Conservation (phyloP, 352 stramenopile genomes). For the Globisporangium takayamanum region DNA sequence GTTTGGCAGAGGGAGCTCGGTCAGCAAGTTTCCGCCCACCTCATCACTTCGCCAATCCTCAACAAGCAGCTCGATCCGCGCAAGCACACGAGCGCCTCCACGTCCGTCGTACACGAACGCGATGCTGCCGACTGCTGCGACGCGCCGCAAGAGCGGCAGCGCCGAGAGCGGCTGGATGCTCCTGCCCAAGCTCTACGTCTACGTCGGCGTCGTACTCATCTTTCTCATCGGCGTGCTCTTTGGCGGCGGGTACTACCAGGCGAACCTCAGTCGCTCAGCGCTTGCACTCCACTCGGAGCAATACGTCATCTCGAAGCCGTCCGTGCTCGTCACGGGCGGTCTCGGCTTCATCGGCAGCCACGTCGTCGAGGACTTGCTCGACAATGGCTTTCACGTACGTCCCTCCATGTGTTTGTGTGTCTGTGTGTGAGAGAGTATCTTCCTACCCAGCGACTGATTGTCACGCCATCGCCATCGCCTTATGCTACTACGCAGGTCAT, state of each 20-base stretch:
- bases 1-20: too few species aligned
- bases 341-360: constrained; percentile 84
- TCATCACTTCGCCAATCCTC: too few species aligned
- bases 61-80: too few species aligned
- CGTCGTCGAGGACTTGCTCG: constrained; percentile 73
- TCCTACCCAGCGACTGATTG: background rate
- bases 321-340: constrained; percentile 73
- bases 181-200: constrained; percentile 63
- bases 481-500: constrained; percentile 36
- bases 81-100: background rate
- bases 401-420: background rate
- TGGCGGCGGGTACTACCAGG: constrained; percentile 54
- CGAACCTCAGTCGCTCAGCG: constrained; percentile 19
- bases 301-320: constrained; percentile 34
- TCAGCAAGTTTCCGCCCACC: too few species aligned
- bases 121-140: constrained; percentile 24
- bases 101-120: background rate
- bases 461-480: background rate
- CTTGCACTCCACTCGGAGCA: constrained; percentile 17
- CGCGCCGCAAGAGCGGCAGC: constrained; percentile 16
- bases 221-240: constrained; percentile 66
- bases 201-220: constrained; percentile 51
- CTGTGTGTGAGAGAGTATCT: background rate
- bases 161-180: constrained; percentile 66
- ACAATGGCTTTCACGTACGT: constrained; percentile 69